Percentiles rank a stretch among this genome's conserved stretches.
Evolutionary conservation across 768 basidiomycete species (phyloP).

Genomic region (Cystofilobasidium macerans): DNA sequence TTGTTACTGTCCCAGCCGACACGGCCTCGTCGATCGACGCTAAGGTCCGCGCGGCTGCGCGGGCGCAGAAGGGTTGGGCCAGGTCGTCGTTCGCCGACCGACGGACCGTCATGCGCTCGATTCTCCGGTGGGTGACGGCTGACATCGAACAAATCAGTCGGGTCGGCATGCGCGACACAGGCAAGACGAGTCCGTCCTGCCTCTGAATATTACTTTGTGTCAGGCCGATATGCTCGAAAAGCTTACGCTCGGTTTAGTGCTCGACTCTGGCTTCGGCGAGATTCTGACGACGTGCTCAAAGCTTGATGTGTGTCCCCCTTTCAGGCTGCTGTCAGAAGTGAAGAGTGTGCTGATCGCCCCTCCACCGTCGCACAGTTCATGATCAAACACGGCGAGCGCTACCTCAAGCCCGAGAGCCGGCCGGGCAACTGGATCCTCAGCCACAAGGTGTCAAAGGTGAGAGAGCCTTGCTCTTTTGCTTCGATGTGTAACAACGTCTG

Average conservation of each 20-base stretch:
- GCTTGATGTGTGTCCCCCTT: conserved; percentile 28
- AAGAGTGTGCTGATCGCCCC: not conserved
- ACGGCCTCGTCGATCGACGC: conserved; percentile 54
- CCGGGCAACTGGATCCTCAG: conserved; percentile 52
- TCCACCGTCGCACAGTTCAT: conserved; percentile 36
- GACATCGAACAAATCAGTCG: conserved; percentile 78
- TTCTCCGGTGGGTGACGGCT: conserved; percentile 76
- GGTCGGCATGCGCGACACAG: conserved; percentile 84
- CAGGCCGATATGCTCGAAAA: not conserved
- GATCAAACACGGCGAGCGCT: conserved; percentile 69
- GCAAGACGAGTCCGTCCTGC: conserved; percentile 55
- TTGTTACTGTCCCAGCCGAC: conserved; percentile 56
- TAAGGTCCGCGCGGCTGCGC: conserved; percentile 58
- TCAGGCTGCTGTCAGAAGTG: not conserved
- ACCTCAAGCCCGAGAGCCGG: conserved; percentile 58
- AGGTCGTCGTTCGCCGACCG: conserved; percentile 66
- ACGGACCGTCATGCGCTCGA: conserved; percentile 67
- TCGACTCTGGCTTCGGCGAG: conserved; percentile 90
- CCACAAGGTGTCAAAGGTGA: conserved; percentile 50
- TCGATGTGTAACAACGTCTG: not conserved
- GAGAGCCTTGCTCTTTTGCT: not conserved
- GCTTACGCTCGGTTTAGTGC: conserved; percentile 45
- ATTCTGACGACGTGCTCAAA: conserved; percentile 91
- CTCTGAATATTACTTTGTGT: too few relatives aligned
- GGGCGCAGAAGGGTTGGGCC: conserved; percentile 64